phyloP scores from a whole-genome alignment of 177 flowering plant species.

The Telopea speciosissima region DNA sequence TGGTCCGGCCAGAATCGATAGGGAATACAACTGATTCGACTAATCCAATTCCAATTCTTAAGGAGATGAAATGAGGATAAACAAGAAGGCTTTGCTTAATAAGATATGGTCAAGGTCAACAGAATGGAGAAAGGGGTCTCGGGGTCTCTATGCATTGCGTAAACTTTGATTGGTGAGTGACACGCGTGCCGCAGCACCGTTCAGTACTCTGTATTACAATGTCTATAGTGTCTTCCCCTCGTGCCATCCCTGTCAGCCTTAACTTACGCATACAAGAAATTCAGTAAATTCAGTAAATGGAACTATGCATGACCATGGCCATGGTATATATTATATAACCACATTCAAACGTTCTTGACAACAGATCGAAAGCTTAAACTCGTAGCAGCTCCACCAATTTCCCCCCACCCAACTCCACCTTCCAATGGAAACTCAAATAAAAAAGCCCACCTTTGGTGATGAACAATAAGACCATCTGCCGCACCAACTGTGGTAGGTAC shows the following conservation, averaged over 20 bases:
- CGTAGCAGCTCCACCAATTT: slow-evolving; percentile 1
- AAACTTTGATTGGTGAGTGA: background rate
- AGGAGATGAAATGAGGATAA: too few relatives aligned
- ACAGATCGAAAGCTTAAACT: background rate
- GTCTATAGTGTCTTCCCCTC: too few relatives aligned
- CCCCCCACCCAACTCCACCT: slow-evolving; percentile 2
- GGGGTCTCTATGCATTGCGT: background rate
- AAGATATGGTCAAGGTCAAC: background rate
- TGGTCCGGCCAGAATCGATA: too few relatives aligned
- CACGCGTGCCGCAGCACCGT: background rate
- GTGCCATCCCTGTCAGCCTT: too few relatives aligned
- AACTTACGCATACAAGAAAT: too few relatives aligned
- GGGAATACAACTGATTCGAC: too few relatives aligned
- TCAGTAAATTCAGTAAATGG: too few relatives aligned
- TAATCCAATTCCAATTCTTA: too few relatives aligned
- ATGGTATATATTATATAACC: background rate
- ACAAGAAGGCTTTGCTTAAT: too few relatives aligned
- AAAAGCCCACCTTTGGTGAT: background rate
- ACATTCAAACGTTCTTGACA: background rate
- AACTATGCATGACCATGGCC: too few relatives aligned
- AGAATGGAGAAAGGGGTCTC: background rate
- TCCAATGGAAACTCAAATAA: too few relatives aligned
- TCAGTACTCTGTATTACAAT: background rate
- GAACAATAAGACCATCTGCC: background rate
- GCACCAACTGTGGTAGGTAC: background rate